phyloP scores from a whole-genome alignment of 805 yeast species.

The Kazachstania bromeliacearum region DNA sequence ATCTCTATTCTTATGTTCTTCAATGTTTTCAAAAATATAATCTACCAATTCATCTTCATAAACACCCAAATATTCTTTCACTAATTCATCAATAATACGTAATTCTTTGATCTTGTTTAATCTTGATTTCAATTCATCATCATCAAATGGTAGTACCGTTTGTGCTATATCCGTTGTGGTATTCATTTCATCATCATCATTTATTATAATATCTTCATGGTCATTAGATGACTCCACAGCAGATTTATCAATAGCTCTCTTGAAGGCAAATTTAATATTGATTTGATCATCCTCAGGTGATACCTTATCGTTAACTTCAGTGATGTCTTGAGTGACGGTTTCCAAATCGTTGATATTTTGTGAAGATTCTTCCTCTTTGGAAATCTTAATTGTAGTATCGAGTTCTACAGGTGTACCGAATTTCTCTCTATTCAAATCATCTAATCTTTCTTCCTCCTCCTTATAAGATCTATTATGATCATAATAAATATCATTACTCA shows the following conservation, averaged over 20 bases:
- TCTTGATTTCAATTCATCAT: conserved; percentile 11
- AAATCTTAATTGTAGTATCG: too few relatives aligned
- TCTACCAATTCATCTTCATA: conserved; percentile 27
- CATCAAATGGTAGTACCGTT: conserved; percentile 6
- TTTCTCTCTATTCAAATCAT: conserved; percentile 11
- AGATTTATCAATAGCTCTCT: conserved; percentile 16
- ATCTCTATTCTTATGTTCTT: conserved; percentile 16
- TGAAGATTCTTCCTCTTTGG: conserved; percentile 1
- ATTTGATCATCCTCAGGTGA: conserved; percentile 6
- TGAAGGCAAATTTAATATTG: conserved; percentile 22
- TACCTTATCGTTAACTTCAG: background rate
- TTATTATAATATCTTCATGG: background rate
- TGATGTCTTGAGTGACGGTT: background rate
- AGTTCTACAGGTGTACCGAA: conserved; percentile 1
- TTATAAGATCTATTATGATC: conserved; percentile 22
- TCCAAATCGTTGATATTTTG: background rate
- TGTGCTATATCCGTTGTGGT: background rate
- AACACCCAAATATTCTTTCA: conserved; percentile 27
- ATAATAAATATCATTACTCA: conserved; percentile 17
- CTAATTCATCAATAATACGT: conserved; percentile 22
- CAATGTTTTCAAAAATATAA: conserved; percentile 24
- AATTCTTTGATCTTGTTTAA: conserved; percentile 13
- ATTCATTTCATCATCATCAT: background rate
- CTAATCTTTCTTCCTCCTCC: conserved; percentile 15
- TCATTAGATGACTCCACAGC: conserved; percentile 1